Evolutionary conservation across 169 alveolate genomes (phyloP).

Genomic region (Cryptosporidium andersoni): DNA sequence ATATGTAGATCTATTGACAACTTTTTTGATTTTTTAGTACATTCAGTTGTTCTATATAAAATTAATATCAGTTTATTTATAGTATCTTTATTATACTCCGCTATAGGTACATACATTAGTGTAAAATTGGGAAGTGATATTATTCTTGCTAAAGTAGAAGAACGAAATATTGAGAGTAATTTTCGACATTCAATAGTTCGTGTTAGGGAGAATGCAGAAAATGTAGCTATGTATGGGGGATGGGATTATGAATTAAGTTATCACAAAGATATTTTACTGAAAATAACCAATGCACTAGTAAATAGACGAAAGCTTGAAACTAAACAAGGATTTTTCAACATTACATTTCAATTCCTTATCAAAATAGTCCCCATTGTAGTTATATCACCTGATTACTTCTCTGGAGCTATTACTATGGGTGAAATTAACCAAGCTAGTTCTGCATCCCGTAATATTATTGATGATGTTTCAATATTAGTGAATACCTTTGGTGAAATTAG

Average conservation of each 20-base stretch:
- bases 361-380: constrained; percentile 63
- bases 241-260: constrained; percentile 26
- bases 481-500: constrained; percentile 69
- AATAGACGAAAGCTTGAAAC: constrained; percentile 29
- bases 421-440: constrained; percentile 51
- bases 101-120: constrained; percentile 45
- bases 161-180: constrained; percentile 61
- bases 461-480: constrained; percentile 52
- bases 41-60: constrained; percentile 18
- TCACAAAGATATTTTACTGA: constrained; percentile 9
- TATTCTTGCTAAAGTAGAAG: constrained; percentile 33
- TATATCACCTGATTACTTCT: constrained; percentile 48
- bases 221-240: constrained; percentile 73
- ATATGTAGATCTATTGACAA: constrained; percentile 53
- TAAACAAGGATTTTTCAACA: constrained; percentile 52
- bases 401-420: constrained; percentile 60
- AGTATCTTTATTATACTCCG: constrained; percentile 47
- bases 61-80: constrained; percentile 39
- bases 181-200: constrained; percentile 71
- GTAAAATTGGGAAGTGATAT: constrained; percentile 43
- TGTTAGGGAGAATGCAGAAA: constrained; percentile 73
- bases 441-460: constrained; percentile 62
- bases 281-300: neutral
- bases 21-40: constrained; percentile 66
- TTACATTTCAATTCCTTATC: constrained; percentile 47